phyloP scores from a whole-genome alignment of 768 basidiomycete species.

The Mycena crocata region DNA sequence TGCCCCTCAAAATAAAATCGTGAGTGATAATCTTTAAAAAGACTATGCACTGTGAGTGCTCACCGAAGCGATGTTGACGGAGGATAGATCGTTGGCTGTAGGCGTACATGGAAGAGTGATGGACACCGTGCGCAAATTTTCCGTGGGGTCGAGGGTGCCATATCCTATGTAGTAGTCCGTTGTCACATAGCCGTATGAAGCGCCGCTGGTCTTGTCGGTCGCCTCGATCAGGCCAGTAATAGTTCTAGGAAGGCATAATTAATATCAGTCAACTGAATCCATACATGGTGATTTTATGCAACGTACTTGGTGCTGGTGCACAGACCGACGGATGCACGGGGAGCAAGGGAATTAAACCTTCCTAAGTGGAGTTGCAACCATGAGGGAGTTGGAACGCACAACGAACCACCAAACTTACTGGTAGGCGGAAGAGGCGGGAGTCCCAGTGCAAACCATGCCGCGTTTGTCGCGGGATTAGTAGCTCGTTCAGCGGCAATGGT shows the following conservation, averaged over 20 bases:
- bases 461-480: not conserved
- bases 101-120: not conserved
- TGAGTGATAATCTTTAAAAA: too few species aligned
- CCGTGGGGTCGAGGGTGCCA: not conserved
- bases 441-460: not conserved
- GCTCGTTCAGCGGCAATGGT: not conserved
- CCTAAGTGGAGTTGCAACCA: not conserved
- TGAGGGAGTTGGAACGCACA: not conserved
- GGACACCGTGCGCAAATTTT: not conserved
- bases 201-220: not conserved
- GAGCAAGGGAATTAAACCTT: not conserved
- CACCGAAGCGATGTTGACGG: not conserved
- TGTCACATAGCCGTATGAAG: not conserved
- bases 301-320: not conserved
- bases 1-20: not conserved
- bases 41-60: too few species aligned
- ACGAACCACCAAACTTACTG: not conserved
- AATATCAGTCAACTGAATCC: not conserved
- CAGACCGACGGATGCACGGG: not conserved
- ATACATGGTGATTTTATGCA: not conserved
- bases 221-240: not conserved
- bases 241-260: not conserved
- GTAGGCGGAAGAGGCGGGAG: conserved; percentile 1
- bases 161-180: not conserved
- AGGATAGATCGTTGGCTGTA: not conserved